Conservation (phyloP, 306 rosid genomes). For the Lathyrus sativus region DNA sequence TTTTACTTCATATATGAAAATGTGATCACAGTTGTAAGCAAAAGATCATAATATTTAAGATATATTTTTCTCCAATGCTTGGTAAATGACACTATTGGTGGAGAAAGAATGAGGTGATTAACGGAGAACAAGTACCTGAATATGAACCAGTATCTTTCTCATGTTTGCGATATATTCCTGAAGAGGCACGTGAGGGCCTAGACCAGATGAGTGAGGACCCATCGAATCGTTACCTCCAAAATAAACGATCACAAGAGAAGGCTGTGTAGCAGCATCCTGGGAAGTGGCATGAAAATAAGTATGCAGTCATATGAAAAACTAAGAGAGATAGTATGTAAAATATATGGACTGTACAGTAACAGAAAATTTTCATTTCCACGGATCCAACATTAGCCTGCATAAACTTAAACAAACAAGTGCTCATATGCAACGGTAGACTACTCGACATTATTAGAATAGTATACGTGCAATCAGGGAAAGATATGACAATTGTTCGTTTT, state of each 20-base stretch:
- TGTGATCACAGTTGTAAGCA: background rate
- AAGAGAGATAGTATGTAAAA: background rate
- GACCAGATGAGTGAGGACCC: conserved; percentile 87
- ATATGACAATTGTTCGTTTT: background rate
- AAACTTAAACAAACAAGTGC: conserved; percentile 20
- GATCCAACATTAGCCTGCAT: conserved; percentile 8
- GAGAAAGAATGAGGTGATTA: conserved; percentile 27
- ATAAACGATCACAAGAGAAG: conserved; percentile 85
- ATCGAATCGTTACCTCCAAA: conserved; percentile 96
- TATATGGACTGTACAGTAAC: background rate
- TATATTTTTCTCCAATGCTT: conserved; percentile 9
- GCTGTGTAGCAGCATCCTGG: conserved; percentile 77
- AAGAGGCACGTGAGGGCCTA: conserved; percentile 95
- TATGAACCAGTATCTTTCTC: conserved; percentile 72
- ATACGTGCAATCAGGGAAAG: conserved; percentile 17
- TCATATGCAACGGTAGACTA: background rate
- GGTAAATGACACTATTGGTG: conserved; percentile 6
- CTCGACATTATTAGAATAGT: background rate
- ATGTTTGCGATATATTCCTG: conserved; percentile 72
- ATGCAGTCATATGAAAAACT: conserved; percentile 2
- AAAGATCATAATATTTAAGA: conserved; percentile 9
- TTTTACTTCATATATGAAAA: conserved; percentile 18
- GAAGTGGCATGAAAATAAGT: conserved; percentile 18
- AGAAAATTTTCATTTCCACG: conserved; percentile 1
- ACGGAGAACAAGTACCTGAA: conserved; percentile 60